A percentile compares a stretch with the other conserved stretches of the same genome.
Conservation (phyloP, 2,329 filamentous ascomycete species). For the Penicillium frequentans region DNA sequence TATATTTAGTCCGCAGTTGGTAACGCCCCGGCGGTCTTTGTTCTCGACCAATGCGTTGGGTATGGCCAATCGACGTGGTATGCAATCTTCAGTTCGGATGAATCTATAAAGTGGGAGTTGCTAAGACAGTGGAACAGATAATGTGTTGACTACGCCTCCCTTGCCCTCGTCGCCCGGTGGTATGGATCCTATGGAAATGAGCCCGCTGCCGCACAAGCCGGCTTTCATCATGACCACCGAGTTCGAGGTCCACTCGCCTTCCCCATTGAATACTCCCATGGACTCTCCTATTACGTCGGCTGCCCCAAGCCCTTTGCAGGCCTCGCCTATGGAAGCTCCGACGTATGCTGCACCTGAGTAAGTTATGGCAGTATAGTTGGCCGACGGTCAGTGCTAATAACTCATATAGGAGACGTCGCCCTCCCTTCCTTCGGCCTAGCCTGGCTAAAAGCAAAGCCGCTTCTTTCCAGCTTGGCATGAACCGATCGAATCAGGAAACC, state of each 20-base stretch:
- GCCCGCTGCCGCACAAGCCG: slow-evolving; percentile 84
- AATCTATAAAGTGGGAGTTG: background rate
- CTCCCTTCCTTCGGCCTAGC: slow-evolving; percentile 70
- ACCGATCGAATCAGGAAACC: slow-evolving; percentile 61
- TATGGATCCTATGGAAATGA: slow-evolving; percentile 87
- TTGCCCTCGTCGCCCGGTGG: slow-evolving; percentile 74
- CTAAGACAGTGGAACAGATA: slow-evolving; percentile 46
- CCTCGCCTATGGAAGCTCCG: slow-evolving; percentile 38
- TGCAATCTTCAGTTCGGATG: slow-evolving; percentile 4
- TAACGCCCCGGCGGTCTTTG: slow-evolving; percentile 79
- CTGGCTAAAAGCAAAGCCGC: slow-evolving; percentile 73
- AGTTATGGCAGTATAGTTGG: slow-evolving; percentile 17
- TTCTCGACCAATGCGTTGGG: slow-evolving; percentile 73
- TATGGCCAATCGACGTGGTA: slow-evolving; percentile 60
- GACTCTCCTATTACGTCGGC: slow-evolving; percentile 41
- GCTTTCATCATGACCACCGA: slow-evolving; percentile 62
- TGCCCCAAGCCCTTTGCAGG: slow-evolving; percentile 40
- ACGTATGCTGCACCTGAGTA: slow-evolving; percentile 36
- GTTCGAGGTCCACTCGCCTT: slow-evolving; percentile 71
- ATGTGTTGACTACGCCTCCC: slow-evolving; percentile 79
- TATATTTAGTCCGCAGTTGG: slow-evolving; percentile 69
- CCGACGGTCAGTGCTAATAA: slow-evolving; percentile 17
- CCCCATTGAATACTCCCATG: slow-evolving; percentile 56
- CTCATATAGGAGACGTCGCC: slow-evolving; percentile 57
- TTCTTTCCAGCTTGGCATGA: slow-evolving; percentile 65